Evolutionary conservation across 164 flowering plant species (phyloP), one percentile per base, ranked within the genome.

Genomic region (Annona cherimola): DNA sequence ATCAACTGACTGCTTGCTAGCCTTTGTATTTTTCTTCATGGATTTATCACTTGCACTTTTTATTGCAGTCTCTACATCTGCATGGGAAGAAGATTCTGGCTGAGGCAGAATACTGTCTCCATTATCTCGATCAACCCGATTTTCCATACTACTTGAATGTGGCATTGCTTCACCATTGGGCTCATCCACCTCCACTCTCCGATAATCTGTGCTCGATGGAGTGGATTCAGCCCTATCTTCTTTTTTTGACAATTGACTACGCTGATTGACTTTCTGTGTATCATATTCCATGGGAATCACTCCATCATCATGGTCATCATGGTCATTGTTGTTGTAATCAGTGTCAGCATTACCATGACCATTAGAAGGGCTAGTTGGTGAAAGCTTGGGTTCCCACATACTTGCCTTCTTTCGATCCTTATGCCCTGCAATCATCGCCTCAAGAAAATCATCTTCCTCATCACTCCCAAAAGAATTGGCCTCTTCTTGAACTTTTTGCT

Each of bases 391-490:
- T 57, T 81, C 70, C 39, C 19, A 70, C 67, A 20, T 76, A 26
- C 66, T 42, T 57, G 57, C 73, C 44, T 79, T 79, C 68, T 78
- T 85, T 76, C 75, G 82, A 62, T 67, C 82, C 83, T 69, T 86
- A 42, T 70, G 89, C 46, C 88, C 94, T 1, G 91, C 79, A 69
- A 86, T 61, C 99, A 90, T 91, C 6, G 87, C 86, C 76, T 89
- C 88, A 67, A 95, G 90, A 69, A 84, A 45, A 69, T 82, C 84
- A 3, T 67, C 70, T 69, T 93, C 98, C 42, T 87, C 90, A 63
- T 88, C 90, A 16, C 20, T 45, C n/a, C 69, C 79, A 64, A 57
- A 41, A 57, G 75, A 67, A 68, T 61, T 42, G 4, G 55, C 64
- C 45, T 69, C 71, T 55, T 75, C 72, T 11, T 35, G 39, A 4